These are phyloP conservation scores for Exserohilum turcica DNA, from an alignment of 2,329 filamentous ascomycete species.

Conservation along the genomic window DNA sequence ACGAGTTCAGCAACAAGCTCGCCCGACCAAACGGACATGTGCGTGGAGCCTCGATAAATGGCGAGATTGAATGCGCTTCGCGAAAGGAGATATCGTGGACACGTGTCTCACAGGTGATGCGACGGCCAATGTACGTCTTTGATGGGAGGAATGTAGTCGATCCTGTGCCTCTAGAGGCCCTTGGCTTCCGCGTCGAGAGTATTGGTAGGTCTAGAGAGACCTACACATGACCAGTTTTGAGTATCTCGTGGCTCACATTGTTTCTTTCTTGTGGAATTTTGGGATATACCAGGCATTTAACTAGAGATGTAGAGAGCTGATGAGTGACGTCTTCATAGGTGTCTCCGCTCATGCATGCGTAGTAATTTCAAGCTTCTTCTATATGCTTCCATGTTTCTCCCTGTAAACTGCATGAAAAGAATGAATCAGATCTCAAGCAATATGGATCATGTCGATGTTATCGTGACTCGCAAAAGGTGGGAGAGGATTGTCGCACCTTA, in stretches of 20 bases:
- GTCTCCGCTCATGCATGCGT: not conserved
- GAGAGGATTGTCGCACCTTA: no score
- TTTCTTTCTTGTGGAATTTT: not conserved
- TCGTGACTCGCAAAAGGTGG: no score
- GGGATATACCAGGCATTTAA: not conserved
- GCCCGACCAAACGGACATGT: not conserved
- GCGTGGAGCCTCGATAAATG: not conserved
- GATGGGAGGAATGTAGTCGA: conserved; percentile 6
- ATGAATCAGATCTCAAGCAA: no score
- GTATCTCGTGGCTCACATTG: not conserved
- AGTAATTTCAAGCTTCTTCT: not conserved
- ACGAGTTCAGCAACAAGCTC: conserved; percentile 2
- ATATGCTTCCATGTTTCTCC: no score
- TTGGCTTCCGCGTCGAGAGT: conserved; percentile 4
- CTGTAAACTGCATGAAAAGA: no score
- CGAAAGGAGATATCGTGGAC: conserved; percentile 5
- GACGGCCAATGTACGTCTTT: conserved; percentile 6
- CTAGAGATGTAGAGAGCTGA: not conserved
- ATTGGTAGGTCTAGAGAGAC: conserved; percentile 1
- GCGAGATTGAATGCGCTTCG: not conserved
- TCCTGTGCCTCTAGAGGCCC: conserved; percentile 3
- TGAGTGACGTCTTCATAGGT: not conserved
- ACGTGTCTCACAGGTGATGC: conserved; percentile 4
- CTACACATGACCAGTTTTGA: not conserved
- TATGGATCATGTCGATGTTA: no score